These are phyloP conservation scores for Solanum medicagineum DNA, from an alignment of 257 asterid genomes.

Conservation along the genomic window DNA sequence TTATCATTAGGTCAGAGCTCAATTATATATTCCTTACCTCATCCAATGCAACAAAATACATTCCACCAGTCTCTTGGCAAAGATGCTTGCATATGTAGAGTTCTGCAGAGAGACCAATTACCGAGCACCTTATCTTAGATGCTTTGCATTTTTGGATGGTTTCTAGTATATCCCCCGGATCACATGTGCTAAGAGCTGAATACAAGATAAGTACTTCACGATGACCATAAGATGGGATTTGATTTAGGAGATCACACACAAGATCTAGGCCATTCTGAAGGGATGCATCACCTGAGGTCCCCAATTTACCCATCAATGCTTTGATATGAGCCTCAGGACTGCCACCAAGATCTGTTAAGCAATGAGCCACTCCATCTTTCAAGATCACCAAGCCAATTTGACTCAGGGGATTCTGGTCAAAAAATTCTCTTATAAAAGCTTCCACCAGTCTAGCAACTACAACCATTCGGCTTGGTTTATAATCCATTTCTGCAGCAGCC, in stretches of 20 bases:
- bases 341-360: slow-evolving; percentile 90
- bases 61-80: slow-evolving; percentile 94
- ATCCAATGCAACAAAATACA: slow-evolving; percentile 68
- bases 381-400: slow-evolving; percentile 69
- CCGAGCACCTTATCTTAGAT: slow-evolving; percentile 79
- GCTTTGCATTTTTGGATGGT: slow-evolving; percentile 77
- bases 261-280: slow-evolving; percentile 91
- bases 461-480: slow-evolving; percentile 85
- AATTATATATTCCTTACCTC: slow-evolving; percentile 49
- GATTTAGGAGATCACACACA: slow-evolving; percentile 63
- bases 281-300: slow-evolving; percentile 86
- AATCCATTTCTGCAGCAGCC: slow-evolving; percentile 89
- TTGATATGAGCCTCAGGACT: slow-evolving; percentile 93
- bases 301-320: slow-evolving; percentile 87
- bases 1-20: not conserved
- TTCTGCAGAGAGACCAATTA: slow-evolving; percentile 87
- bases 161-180: slow-evolving; percentile 83
- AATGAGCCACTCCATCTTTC: slow-evolving; percentile 80
- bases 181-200: slow-evolving; percentile 88
- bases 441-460: slow-evolving; percentile 82
- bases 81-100: slow-evolving; percentile 80
- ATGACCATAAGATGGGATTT: slow-evolving; percentile 86
- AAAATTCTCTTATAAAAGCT: slow-evolving; percentile 88
- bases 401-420: slow-evolving; percentile 86
- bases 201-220: slow-evolving; percentile 88